A percentile compares a stretch with the other conserved stretches of the same genome.
Conservation (phyloP, 106 monocot species). For the Dendrobium huoshanense region DNA sequence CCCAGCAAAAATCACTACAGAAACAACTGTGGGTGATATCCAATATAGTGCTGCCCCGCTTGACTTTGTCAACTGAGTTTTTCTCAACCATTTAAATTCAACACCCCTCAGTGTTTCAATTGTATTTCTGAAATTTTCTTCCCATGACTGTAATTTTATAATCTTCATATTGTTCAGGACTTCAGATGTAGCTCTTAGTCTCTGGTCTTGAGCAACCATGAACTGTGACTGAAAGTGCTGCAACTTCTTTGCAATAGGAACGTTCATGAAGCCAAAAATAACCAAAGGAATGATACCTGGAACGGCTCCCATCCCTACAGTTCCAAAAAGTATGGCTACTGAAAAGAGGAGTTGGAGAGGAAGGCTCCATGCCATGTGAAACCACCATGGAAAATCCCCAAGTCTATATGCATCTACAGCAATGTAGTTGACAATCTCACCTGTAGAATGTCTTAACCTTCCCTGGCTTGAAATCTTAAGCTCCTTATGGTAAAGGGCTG, state of each 20-base stretch:
- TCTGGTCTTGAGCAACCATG: constrained; percentile 63
- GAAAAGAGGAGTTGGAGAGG: constrained; percentile 46
- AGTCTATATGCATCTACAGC: constrained; percentile 78
- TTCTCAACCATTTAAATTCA: constrained; percentile 60
- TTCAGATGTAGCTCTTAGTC: constrained; percentile 57
- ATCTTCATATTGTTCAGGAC: constrained; percentile 64
- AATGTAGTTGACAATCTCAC: constrained; percentile 73
- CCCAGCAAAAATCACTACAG: constrained; percentile 45
- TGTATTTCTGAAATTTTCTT: constrained; percentile 39
- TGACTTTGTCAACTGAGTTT: constrained; percentile 48
- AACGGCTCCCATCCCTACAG: constrained; percentile 41
- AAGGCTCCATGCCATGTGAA: constrained; percentile 60
- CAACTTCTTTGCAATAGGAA: constrained; percentile 55
- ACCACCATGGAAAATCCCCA: constrained; percentile 71
- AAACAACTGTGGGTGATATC: constrained; percentile 63
- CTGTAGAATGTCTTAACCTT: constrained; percentile 42
- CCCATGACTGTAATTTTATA: constrained; percentile 82
- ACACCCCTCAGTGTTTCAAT: constrained; percentile 32
- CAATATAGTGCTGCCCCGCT: constrained; percentile 55
- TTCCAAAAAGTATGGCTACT: constrained; percentile 34
- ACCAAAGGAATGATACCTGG: constrained; percentile 46
- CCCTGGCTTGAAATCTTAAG: constrained; percentile 37
- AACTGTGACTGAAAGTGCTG: constrained; percentile 50
- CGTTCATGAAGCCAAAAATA: constrained; percentile 41
- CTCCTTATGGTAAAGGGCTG: constrained; percentile 57